These are phyloP conservation scores for Mangifera indica DNA, from an alignment of 345 rosid genomes.

Conservation along the genomic window DNA sequence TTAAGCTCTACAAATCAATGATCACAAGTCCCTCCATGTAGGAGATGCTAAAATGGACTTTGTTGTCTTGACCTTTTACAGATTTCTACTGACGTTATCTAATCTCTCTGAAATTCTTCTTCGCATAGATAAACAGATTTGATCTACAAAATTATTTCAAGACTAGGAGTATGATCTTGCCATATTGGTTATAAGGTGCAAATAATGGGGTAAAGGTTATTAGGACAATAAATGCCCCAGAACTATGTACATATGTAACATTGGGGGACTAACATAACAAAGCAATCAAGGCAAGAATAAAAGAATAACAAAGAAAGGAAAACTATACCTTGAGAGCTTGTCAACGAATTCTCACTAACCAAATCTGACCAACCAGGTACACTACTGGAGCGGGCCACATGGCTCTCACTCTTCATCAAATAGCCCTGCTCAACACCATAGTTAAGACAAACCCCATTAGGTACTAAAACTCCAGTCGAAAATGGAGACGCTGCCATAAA, in stretches of 20 bases:
- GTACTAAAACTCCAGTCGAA: slow-evolving; percentile 69
- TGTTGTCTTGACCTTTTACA: not conserved
- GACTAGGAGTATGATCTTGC: too few relatives aligned
- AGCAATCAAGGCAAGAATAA: not conserved
- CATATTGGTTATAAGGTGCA: too few relatives aligned
- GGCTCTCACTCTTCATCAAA: slow-evolving; percentile 14
- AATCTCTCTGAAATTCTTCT: not conserved
- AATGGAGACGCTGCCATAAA: slow-evolving; percentile 60
- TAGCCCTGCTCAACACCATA: slow-evolving; percentile 34
- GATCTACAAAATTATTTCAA: too few relatives aligned
- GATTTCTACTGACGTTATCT: not conserved
- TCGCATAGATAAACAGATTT: too few relatives aligned
- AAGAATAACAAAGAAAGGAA: not conserved
- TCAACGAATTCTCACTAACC: slow-evolving; percentile 50
- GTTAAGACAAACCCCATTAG: slow-evolving; percentile 54
- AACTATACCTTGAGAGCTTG: slow-evolving; percentile 48
- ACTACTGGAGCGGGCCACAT: slow-evolving; percentile 36
- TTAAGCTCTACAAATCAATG: not conserved
- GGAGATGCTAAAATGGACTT: not conserved
- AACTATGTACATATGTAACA: not conserved
- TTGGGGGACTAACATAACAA: slow-evolving; percentile 4
- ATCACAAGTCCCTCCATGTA: not conserved
- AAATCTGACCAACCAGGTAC: slow-evolving; percentile 54
- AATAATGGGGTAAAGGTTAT: not conserved
- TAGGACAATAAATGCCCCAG: not conserved